Base-by-base conservation (phyloP, 495 filamentous ascomycete genomes). In the Eremomyces bilateralis region DNA sequence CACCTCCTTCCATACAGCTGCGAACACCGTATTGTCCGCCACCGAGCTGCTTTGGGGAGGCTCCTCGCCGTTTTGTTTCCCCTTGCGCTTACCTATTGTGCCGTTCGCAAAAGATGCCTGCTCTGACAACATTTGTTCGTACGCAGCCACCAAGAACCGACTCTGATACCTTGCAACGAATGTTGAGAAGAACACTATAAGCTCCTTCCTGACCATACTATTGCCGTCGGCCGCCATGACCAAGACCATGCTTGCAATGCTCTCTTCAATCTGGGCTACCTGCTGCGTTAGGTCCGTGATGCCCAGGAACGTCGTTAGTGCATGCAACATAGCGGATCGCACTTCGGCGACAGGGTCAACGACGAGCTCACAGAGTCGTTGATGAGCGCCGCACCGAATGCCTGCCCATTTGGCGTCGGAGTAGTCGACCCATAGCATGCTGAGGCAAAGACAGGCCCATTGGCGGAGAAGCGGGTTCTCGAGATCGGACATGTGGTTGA, bases 361-460 rank as follows among this genome's bases (percentile, higher is more conserved):
- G 35, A 76, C 76, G 20, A 93, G 64, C 31, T 71, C 70, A 27
- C 75, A 77, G 0, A 99, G 65, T 43, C 78, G 73, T 32, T 69
- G 56, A 22, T 80, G 79, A 4, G 84, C 88, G 39, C 69, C 65
- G 44, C 74, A 77, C 30, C 79, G 63, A 39, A 95, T 91, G 13
- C 81, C 88, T 49, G 76, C 67, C 81, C 82, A 92, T 51, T 94
- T 95, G 1, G 82, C 85, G 42, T 93, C 83, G 0, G 82, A 69
- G 33, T 78, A 76, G 49, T 90, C 77, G 21, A 66, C 65, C 85
- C 90, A 99, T 4, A 99, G 65, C 59, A 92, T 84, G 49, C 85
- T 92, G 24, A 99, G 71, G 53, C 84, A 94, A 3, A 99, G 67
- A 51, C 83, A 93, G 8, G 82, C 83, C 88, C 90, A 99, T 54